A percentile compares a stretch with the other conserved stretches of the same genome.
Evolutionary conservation across 441 rosid genomes (phyloP).

Genomic region (Geranium incanum): DNA sequence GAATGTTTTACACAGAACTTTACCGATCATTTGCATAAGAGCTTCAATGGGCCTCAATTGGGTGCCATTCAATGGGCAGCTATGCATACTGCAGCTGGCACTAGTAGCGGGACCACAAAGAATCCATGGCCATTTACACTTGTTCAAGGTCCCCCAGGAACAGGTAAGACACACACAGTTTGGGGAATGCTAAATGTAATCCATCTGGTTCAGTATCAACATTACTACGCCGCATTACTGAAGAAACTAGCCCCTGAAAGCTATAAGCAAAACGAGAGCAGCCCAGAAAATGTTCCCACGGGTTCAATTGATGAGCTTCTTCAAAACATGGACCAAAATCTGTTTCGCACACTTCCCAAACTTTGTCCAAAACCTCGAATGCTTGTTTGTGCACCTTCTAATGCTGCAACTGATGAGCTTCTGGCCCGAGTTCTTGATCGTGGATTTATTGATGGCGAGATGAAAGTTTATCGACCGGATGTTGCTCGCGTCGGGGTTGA

Average conservation of each 20-base stretch:
- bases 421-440: slow-evolving; percentile 96
- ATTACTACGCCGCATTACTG: slow-evolving; percentile 86
- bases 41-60: slow-evolving; percentile 88
- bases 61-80: slow-evolving; percentile 99
- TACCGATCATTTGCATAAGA: slow-evolving; percentile 63
- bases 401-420: slow-evolving; percentile 99
- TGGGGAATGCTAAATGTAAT: slow-evolving; percentile 99
- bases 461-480: slow-evolving; percentile 96
- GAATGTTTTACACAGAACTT: slow-evolving; percentile 92
- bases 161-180: slow-evolving; percentile 99
- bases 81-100: slow-evolving; percentile 97
- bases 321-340: slow-evolving; percentile 96
- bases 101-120: slow-evolving; percentile 70
- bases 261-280: slow-evolving; percentile 77
- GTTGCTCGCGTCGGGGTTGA: slow-evolving; percentile 98
- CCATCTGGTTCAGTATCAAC: slow-evolving; percentile 98
- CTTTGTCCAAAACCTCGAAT: slow-evolving; percentile 95
- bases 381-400: slow-evolving; percentile 99
- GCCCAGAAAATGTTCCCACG: slow-evolving; percentile 46
- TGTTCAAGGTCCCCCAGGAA: slow-evolving; percentile 99
- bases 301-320: slow-evolving; percentile 99
- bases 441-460: slow-evolving; percentile 97
- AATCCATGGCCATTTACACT: slow-evolving; percentile 99
- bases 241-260: slow-evolving; percentile 97
- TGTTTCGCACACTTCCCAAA: slow-evolving; percentile 84